These are phyloP conservation scores for Quercus robur DNA, from an alignment of 306 rosid species.

Conservation along the genomic window DNA sequence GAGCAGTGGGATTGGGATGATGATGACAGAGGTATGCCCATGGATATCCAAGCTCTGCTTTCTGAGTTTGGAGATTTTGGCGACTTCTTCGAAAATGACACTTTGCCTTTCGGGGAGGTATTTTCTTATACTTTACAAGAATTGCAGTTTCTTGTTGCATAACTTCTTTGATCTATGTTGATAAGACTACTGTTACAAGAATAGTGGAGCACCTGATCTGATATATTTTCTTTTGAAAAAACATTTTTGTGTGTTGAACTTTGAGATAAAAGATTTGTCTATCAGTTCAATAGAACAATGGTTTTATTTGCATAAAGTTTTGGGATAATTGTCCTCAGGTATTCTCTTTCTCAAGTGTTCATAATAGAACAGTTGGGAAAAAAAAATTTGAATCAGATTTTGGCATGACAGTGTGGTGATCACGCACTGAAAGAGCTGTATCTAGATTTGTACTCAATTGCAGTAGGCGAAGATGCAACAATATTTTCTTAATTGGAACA, in stretches of 20 bases:
- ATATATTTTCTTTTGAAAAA: background rate
- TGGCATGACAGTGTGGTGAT: too few species aligned
- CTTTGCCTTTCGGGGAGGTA: constrained; percentile 97
- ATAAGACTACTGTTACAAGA: background rate
- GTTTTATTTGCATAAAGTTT: background rate
- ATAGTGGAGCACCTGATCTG: background rate
- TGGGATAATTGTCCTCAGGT: background rate
- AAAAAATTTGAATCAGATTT: too few species aligned
- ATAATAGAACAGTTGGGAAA: too few species aligned
- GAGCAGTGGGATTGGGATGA: constrained; percentile 97
- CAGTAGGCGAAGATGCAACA: too few species aligned
- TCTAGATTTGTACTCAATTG: too few species aligned
- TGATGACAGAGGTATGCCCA: constrained; percentile 66
- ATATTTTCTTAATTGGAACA: too few species aligned
- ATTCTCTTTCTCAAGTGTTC: background rate
- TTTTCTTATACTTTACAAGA: background rate
- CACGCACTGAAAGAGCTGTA: too few species aligned
- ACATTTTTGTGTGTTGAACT: background rate
- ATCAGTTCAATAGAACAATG: background rate
- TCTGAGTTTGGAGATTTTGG: constrained; percentile 96
- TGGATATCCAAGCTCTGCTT: constrained; percentile 82
- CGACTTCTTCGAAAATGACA: constrained; percentile 85
- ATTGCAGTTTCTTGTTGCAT: background rate
- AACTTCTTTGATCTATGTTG: background rate
- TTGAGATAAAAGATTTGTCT: constrained; percentile 8